Conservation (phyloP, 2,329 filamentous ascomycete species). For the Ceratocystis variospora region DNA sequence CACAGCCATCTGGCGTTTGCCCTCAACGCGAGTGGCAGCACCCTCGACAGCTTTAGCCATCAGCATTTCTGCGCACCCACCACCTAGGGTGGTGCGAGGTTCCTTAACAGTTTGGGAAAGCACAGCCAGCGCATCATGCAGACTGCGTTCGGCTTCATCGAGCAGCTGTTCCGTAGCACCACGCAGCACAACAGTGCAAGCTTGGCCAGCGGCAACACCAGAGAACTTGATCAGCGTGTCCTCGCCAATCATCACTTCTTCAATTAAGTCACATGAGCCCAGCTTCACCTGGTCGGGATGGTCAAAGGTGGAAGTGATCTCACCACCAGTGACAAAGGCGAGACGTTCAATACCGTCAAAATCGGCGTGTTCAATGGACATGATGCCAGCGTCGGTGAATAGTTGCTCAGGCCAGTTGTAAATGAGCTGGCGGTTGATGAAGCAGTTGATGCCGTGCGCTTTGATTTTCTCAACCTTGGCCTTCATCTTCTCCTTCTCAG, state of each 20-base stretch:
- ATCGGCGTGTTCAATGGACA: conserved; percentile 97
- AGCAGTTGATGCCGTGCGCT: conserved; percentile 97
- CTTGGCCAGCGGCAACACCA: conserved; percentile 81
- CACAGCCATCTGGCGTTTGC: conserved; percentile 92
- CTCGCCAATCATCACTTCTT: conserved; percentile 97
- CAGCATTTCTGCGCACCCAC: conserved; percentile 94
- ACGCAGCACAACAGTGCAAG: conserved; percentile 91
- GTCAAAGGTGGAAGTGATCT: conserved; percentile 96
- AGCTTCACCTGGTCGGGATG: conserved; percentile 96
- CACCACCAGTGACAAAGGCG: conserved; percentile 87
- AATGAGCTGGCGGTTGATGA: conserved; percentile 97
- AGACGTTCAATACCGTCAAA: conserved; percentile 95
- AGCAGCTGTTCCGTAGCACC: conserved; percentile 94
- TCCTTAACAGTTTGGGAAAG: conserved; percentile 93
- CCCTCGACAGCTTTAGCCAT: conserved; percentile 98
- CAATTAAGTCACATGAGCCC: conserved; percentile 85
- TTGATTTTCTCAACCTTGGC: conserved; percentile 98
- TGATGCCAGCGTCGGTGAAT: conserved; percentile 92
- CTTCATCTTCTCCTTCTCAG: conserved; percentile 98
- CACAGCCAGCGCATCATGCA: conserved; percentile 92
- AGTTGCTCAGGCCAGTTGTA: conserved; percentile 99
- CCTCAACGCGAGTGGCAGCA: conserved; percentile 82
- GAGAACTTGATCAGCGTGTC: conserved; percentile 97
- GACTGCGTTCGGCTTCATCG: conserved; percentile 87
- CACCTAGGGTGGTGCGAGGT: conserved; percentile 83